Conservation (phyloP, 768 basidiomycete genomes). For the Tephrocybe sp. region DNA sequence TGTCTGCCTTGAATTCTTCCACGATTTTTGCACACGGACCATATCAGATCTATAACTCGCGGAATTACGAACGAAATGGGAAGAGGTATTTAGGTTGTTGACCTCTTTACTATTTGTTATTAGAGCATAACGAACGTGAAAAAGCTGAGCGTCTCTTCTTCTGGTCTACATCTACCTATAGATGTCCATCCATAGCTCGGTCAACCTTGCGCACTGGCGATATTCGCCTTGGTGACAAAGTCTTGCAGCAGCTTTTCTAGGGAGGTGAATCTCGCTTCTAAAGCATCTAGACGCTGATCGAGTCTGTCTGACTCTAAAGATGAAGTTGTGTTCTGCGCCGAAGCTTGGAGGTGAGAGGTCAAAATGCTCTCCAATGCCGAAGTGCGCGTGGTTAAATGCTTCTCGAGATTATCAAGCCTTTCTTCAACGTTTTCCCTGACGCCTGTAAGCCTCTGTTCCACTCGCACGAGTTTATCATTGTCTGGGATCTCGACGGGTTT, state of each 20-base stretch:
- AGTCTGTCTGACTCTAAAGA: too few relatives aligned
- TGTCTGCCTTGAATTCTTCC: too few relatives aligned
- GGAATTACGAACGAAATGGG: too few relatives aligned
- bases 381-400: not conserved
- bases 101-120: too few relatives aligned
- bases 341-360: not conserved
- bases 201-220: too few relatives aligned
- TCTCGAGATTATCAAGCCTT: not conserved
- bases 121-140: too few relatives aligned
- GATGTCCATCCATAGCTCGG: too few relatives aligned
- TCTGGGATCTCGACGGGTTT: not conserved
- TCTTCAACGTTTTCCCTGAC: constrained; percentile 1
- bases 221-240: not conserved
- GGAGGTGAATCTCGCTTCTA: not conserved
- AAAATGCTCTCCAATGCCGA: not conserved
- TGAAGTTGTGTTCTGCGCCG: not conserved
- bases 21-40: too few relatives aligned
- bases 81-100: too few relatives aligned
- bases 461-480: not conserved
- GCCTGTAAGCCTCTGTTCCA: constrained; percentile 1
- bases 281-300: not conserved
- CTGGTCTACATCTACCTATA: too few relatives aligned
- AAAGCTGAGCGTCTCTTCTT: too few relatives aligned
- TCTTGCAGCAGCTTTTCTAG: not conserved
- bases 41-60: too few relatives aligned